Evolutionary conservation across 1,284 basidiomycete species (phyloP), one percentile per base, ranked within the genome.

Genomic region (Rhodotorula sp.): DNA sequence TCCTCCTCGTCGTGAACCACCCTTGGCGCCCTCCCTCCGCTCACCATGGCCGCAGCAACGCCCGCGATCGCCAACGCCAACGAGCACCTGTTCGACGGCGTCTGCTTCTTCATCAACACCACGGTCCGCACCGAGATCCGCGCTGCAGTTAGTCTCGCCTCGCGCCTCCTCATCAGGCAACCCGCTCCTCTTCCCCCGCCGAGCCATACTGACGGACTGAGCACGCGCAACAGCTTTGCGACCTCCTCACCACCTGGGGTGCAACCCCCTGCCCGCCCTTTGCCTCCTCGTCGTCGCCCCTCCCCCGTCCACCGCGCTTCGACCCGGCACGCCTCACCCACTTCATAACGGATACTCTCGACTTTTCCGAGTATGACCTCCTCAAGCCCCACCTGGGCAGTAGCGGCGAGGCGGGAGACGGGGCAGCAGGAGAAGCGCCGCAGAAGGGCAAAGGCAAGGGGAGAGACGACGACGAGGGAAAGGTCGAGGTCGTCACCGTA

Each of bases 311-410:
- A 10, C 62, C 66, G 3, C 66, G 72, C 7, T 74, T 74, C 70
- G 69, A 74, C 56, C 54, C 36, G 10, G n/a, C 37, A 8, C 37
- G 67, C 64, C 79, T 82, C 56, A 83, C 82, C 7, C 82, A 83
- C 68, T 78, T 84, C 66, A 79, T 85, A 69, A 85, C 87, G 27
- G 84, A 86, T 78, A 84, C 87, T 22, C 78, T 83, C 58, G 82
- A 84, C 61, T 89, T 88, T 76, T 86, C 87, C 56, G 86, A 87
- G 22, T 78, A 78, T 61, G 50, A 44, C 9, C 37, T 59, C n/a
- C 13, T 70, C n/a, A 19, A 32, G 36, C 22, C 55, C 2, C 53
- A 41, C 13, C 39, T 50, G 46, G 59, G 46, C 2, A 27, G 25
- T 2, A 27, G 44, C 15, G 39, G 25, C 13, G 32, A 36, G 3